These are phyloP conservation scores for Pseudocercospora vitis DNA, from an alignment of 2,329 filamentous ascomycete species.

Conservation along the genomic window DNA sequence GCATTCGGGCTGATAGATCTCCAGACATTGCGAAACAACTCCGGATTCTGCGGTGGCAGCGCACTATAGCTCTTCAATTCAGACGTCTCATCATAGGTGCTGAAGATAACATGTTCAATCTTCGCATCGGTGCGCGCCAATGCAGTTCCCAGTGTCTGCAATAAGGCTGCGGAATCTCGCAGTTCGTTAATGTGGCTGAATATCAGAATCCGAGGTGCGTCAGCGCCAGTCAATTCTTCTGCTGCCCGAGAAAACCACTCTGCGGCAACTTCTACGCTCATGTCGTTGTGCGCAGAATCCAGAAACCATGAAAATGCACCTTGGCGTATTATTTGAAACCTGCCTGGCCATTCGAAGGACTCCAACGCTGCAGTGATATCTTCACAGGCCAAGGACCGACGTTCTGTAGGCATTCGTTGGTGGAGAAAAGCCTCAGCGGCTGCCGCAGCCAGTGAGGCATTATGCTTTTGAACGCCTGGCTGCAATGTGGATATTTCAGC, in stretches of 20 bases:
- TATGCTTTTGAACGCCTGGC: slow-evolving; percentile 61
- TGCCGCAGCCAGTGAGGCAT: slow-evolving; percentile 60
- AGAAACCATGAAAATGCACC: slow-evolving; percentile 40
- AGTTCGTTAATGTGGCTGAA: slow-evolving; percentile 34
- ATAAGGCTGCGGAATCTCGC: slow-evolving; percentile 23
- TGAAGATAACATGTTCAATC: slow-evolving; percentile 31
- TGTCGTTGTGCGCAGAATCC: slow-evolving; percentile 47
- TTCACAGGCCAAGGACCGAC: slow-evolving; percentile 12
- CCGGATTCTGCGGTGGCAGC: background rate
- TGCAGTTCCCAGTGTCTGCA: slow-evolving; percentile 21
- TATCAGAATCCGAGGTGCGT: slow-evolving; percentile 21
- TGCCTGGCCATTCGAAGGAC: slow-evolving; percentile 29
- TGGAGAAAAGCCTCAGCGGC: slow-evolving; percentile 25
- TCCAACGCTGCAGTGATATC: slow-evolving; percentile 23
- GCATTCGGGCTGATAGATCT: background rate
- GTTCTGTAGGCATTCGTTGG: background rate
- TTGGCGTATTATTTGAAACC: slow-evolving; percentile 26
- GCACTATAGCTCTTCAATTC: background rate
- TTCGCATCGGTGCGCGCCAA: slow-evolving; percentile 14
- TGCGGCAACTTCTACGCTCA: slow-evolving; percentile 42
- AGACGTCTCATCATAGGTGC: slow-evolving; percentile 26
- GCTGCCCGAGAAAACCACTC: slow-evolving; percentile 40
- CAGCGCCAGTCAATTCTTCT: background rate
- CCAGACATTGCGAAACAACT: slow-evolving; percentile 15
- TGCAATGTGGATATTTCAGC: slow-evolving; percentile 55